Evolutionary conservation across 2,329 filamentous ascomycete species (phyloP).

Genomic region (Elsinoe batatas): DNA sequence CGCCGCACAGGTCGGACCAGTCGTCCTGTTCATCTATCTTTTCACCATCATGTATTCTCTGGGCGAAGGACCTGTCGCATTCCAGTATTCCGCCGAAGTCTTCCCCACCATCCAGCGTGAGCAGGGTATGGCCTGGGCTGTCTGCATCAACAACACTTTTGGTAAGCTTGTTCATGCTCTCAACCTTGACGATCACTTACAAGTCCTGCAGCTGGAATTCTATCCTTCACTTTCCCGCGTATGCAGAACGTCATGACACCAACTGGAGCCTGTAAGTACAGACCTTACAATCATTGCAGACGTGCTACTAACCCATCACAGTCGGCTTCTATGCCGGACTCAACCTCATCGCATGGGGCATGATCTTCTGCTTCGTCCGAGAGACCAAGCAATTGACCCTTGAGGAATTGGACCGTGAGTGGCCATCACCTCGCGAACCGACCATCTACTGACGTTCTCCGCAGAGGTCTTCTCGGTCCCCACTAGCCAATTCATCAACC

Average conservation of each 20-base stretch:
- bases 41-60: slow-evolving; percentile 20
- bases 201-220: slow-evolving; percentile 23
- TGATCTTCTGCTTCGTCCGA: slow-evolving; percentile 38
- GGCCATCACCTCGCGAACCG: not conserved
- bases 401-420: slow-evolving; percentile 35
- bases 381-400: slow-evolving; percentile 41
- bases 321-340: slow-evolving; percentile 25
- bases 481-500: slow-evolving; percentile 32
- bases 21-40: slow-evolving; percentile 37
- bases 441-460: not conserved
- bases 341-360: slow-evolving; percentile 33
- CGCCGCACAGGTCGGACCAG: slow-evolving; percentile 29
- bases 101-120: slow-evolving; percentile 38
- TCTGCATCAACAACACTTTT: slow-evolving; percentile 47
- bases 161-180: slow-evolving; percentile 17
- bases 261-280: slow-evolving; percentile 1
- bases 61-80: slow-evolving; percentile 23
- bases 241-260: not conserved
- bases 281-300: not conserved
- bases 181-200: not conserved
- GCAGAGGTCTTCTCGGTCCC: slow-evolving; percentile 44
- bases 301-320: not conserved
- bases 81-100: slow-evolving; percentile 26
- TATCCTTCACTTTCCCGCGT: slow-evolving; percentile 33
- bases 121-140: slow-evolving; percentile 49